Evolutionary conservation across 2,329 filamentous ascomycete genomes (phyloP), one percentile per base, ranked within the genome.

Genomic region (Xylariaceae sp.): DNA sequence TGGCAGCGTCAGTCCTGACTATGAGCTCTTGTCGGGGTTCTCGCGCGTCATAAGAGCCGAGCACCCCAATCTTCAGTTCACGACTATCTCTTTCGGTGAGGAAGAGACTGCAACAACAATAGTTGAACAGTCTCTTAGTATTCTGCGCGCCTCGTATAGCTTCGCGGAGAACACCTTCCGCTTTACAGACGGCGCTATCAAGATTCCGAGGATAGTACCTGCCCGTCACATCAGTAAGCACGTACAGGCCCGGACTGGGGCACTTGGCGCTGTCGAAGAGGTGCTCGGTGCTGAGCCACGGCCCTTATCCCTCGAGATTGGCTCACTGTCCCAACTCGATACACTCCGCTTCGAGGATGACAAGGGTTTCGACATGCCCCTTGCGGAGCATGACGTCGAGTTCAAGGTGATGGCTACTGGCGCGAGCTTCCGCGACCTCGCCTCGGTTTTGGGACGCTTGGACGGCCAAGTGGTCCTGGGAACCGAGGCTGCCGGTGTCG

Each of bases 291-390:
- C 31, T 43, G 46, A 2, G 39, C 43, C 15, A 46, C 57, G 48
- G 55, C 53, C 1, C 36, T 55, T 5, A 52, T 52, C 3, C 37
- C 46, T 21, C n/a, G n/a, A n/a, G n/a, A n/a, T n/a, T n/a, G n/a
- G 45, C 51, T 1, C 54, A 54, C 3, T 50, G 44, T 33, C 41
- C 47, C n/a, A n/a, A n/a, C n/a, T n/a, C 6, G 54, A 57, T 15
- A 50, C 50, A 4, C 47, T 56, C 18, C 54, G 53, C 30, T 57
- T 49, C 17, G 42, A 46, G 11, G 36, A 48, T 16, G 50, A 38
- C 2, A 32, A 51, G 7, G 26, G 28, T 5, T 26, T 49, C 2
- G 28, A 46, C 9, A 16, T 31, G 6, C 34, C 30, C 3, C 27
- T 48, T 4, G 40, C 18, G 11, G 43, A 48, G 9, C 47, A 48